Percentiles rank a stretch among this genome's conserved stretches.
Conservation (phyloP, 2,329 filamentous ascomycete genomes). For the Domatiomyces globalis region DNA sequence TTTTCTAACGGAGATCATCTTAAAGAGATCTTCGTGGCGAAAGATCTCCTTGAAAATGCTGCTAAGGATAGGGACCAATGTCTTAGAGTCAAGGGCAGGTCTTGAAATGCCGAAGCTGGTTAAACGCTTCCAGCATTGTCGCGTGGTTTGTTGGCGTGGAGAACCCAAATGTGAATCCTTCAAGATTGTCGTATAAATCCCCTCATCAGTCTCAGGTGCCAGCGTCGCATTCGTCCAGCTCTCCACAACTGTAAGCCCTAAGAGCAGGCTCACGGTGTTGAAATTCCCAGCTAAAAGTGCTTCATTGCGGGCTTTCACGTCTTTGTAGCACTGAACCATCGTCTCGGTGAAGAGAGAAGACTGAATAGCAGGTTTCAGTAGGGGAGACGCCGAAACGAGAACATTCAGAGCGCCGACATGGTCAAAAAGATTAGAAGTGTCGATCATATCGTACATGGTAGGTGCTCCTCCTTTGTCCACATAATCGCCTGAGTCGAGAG, state of each 20-base stretch:
- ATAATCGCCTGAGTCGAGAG: slow-evolving; percentile 33
- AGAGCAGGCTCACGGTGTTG: slow-evolving; percentile 34
- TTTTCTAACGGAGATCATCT: slow-evolving; percentile 28
- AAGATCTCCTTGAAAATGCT: slow-evolving; percentile 10
- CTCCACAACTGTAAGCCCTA: slow-evolving; percentile 38
- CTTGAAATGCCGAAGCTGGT: slow-evolving; percentile 10
- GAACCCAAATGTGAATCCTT: neutral
- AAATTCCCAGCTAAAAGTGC: slow-evolving; percentile 35
- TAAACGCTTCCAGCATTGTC: slow-evolving; percentile 8
- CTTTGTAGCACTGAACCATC: slow-evolving; percentile 24
- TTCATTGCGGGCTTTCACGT: slow-evolving; percentile 24
- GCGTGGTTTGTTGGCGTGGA: slow-evolving; percentile 15
- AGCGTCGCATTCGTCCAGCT: slow-evolving; percentile 34
- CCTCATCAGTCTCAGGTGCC: slow-evolving; percentile 2
- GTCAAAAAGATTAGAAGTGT: slow-evolving; percentile 39
- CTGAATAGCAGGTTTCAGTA: slow-evolving; percentile 32
- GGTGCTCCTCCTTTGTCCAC: slow-evolving; percentile 24
- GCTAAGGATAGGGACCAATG: neutral
- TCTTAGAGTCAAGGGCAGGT: slow-evolving; percentile 2
- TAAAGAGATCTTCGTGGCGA: slow-evolving; percentile 31
- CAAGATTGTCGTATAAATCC: neutral
- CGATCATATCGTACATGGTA: slow-evolving; percentile 40
- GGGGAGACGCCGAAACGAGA: slow-evolving; percentile 32
- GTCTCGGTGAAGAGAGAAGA: slow-evolving; percentile 39
- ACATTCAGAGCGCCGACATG: slow-evolving; percentile 34